Percentiles rank a stretch among this genome's conserved stretches.
phyloP scores from a whole-genome alignment of 257 asterid species.

The Handroanthus guayacan region DNA sequence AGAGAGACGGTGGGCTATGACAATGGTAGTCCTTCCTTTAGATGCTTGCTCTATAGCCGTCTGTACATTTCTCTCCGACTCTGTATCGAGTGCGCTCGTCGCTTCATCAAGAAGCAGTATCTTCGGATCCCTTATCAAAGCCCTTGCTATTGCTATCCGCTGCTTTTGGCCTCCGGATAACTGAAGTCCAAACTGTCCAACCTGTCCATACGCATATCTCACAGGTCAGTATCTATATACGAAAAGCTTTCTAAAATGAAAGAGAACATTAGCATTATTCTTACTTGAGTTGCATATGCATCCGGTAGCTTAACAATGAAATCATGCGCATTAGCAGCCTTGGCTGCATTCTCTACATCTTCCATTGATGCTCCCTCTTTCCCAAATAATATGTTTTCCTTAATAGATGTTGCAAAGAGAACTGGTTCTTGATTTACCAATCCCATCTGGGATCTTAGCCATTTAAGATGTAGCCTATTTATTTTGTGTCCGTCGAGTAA shows the following conservation, averaged over 20 bases:
- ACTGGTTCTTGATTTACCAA: slow-evolving; percentile 86
- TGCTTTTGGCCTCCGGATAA: slow-evolving; percentile 91
- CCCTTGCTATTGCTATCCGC: slow-evolving; percentile 85
- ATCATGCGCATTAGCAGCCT: slow-evolving; percentile 80
- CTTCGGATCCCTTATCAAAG: slow-evolving; percentile 76
- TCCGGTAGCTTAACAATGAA: slow-evolving; percentile 68
- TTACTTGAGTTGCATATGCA: slow-evolving; percentile 78
- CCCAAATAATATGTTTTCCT: slow-evolving; percentile 76
- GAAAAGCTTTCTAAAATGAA: not conserved
- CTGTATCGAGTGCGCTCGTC: slow-evolving; percentile 79
- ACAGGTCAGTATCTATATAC: slow-evolving; percentile 11
- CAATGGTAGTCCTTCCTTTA: slow-evolving; percentile 69
- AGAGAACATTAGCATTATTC: not conserved
- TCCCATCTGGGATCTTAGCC: slow-evolving; percentile 86
- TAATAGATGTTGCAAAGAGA: slow-evolving; percentile 81
- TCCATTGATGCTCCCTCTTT: slow-evolving; percentile 76
- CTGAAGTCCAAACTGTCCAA: slow-evolving; percentile 82
- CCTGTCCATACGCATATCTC: slow-evolving; percentile 50
- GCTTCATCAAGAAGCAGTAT: slow-evolving; percentile 83
- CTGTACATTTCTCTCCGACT: slow-evolving; percentile 74
- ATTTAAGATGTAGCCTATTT: slow-evolving; percentile 72
- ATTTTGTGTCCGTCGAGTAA: slow-evolving; percentile 75
- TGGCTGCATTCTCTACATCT: slow-evolving; percentile 68
- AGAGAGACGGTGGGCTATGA: slow-evolving; percentile 83
- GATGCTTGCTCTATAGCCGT: slow-evolving; percentile 76